Base-by-base conservation (phyloP, 805 yeast genomes). In the Blastobotrys robertii region DNA sequence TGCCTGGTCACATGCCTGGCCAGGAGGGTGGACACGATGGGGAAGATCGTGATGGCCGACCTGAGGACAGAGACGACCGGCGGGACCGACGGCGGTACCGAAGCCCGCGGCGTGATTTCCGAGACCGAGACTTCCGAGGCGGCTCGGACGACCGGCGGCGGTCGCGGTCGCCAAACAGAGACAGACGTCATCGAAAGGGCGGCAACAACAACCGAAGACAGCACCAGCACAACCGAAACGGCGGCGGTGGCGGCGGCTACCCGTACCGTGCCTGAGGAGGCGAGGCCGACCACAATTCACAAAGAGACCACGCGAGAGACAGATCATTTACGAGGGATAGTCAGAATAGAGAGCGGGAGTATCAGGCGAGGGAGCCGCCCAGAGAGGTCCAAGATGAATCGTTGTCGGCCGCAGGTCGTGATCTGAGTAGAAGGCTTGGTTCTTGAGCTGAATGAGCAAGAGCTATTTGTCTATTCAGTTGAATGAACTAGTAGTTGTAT, bases 21-120 rank as follows among this genome's bases (percentile, higher is more conserved):
- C 30, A 43, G 10, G 43, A 40, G 30, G 38, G 29, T 32, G 48
- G 36, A 1, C 37, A 38, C 28, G 37, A 28, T 16, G 37, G 19
- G 7, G 48, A 34, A 30, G 44, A 32, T 11, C 30, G 37, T 10
- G 37, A 44, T 30, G 42, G 30, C 10, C 14, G 37, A 9, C 39
- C 22, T 16, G 45, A 35, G 10, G 46, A 36, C 38, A 38, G 30
- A 25, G 39, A 38, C 11, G 46, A 33, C 13, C 31, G 39, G 9
- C 6, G 31, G 30, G 11, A 22, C 15, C 14, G 37, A 19, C 36
- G 42, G 9, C 44, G 50, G 8, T 42, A 49, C 14, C 42, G 49
- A 11, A 46, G 50, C 2, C 54, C 54, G 8, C 45, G 36, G 39
- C 42, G 33, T 4, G 33, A 15, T 12, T 8, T 13, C n/a, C 13